A percentile compares a stretch with the other conserved stretches of the same genome.
Conservation (phyloP, 2,329 filamentous ascomycete genomes). For the Aspergillus sp. region DNA sequence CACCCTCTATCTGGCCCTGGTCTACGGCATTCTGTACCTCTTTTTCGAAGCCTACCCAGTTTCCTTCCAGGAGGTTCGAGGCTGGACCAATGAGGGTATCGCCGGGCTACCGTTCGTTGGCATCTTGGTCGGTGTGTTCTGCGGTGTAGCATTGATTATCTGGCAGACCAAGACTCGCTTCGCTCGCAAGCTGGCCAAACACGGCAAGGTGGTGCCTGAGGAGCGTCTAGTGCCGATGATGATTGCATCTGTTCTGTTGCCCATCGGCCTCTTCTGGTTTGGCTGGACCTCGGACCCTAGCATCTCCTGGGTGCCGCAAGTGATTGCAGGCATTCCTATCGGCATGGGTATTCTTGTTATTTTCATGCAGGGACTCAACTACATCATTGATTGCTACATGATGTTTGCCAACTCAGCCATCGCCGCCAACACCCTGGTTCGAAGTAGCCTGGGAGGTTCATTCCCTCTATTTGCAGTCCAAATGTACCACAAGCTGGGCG, state of each 20-base stretch:
- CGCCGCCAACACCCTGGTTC: slow-evolving; percentile 31
- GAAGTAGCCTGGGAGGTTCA: slow-evolving; percentile 27
- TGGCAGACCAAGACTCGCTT: slow-evolving; percentile 38
- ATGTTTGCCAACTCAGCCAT: slow-evolving; percentile 36
- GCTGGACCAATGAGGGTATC: slow-evolving; percentile 32
- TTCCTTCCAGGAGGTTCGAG: slow-evolving; percentile 33
- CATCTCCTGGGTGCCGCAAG: slow-evolving; percentile 42
- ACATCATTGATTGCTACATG: slow-evolving; percentile 37
- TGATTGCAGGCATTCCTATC: slow-evolving; percentile 38
- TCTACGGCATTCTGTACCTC: slow-evolving; percentile 34
- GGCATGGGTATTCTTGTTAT: slow-evolving; percentile 39
- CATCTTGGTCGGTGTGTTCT: slow-evolving; percentile 29
- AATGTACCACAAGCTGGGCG: slow-evolving; percentile 33
- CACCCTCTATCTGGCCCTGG: slow-evolving; percentile 39
- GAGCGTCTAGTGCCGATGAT: slow-evolving; percentile 44
- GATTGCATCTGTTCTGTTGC: slow-evolving; percentile 37
- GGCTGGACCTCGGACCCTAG: slow-evolving; percentile 40
- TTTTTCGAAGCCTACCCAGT: slow-evolving; percentile 40
- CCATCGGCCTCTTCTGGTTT: slow-evolving; percentile 45
- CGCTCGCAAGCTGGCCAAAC: slow-evolving; percentile 26
- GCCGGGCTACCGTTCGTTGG: slow-evolving; percentile 35
- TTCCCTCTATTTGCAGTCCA: slow-evolving; percentile 25
- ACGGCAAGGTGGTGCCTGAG: slow-evolving; percentile 37
- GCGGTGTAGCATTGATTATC: slow-evolving; percentile 32
- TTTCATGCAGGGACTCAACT: slow-evolving; percentile 38